Base-by-base conservation (phyloP, 768 basidiomycete genomes). In the Austroboletus eburneus region DNA sequence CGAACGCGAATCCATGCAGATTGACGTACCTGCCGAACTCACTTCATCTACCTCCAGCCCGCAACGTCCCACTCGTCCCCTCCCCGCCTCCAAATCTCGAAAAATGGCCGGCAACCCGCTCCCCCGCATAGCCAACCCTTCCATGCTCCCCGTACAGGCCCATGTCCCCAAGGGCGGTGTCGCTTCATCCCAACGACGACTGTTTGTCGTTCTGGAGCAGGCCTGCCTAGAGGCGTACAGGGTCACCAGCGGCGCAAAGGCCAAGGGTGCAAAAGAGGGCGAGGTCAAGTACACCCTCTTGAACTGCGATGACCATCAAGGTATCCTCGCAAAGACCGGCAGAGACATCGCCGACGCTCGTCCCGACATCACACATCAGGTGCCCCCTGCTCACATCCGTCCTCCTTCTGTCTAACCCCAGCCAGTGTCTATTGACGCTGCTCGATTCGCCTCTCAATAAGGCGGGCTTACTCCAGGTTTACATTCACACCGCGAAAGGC, bases 231-330 rank as follows among this genome's bases (percentile, higher is more conserved):
- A 98, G 72, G 90, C 91, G 3, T 98, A 98, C 72, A 80, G 88
- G 49, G 78, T 96, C 51, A 82, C 83, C 37, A 75, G 80, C 37
- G 76, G 79, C 21, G 69, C 59, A 0, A 75, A 80, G 39, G 72
- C 77, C 43, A 77, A 78, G 39, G 69, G 66, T 48, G 72, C 64
- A 56, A 78, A 74, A 64, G 78, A 63, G 65, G 80, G 72, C 59
- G 93, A 95, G 49, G 91, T 90, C 48, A 97, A 97, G 69, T 98
- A 97, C 68, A 93, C 93, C 9, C 72, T 99, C 48, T 69, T 99
- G 55, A 99, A 99, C 69, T 98, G 96, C 67, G 96, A 98, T 64
- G 96, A 98, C 57, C 96, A 97, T 69, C 96, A 99, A 66, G 95
- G 95, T 45, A 96, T 99, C 56, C 75, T 99, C 51, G 95, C 96